Conservation (phyloP, 2,329 filamentous ascomycete genomes). For the Colletotrichum graminicola region DNA sequence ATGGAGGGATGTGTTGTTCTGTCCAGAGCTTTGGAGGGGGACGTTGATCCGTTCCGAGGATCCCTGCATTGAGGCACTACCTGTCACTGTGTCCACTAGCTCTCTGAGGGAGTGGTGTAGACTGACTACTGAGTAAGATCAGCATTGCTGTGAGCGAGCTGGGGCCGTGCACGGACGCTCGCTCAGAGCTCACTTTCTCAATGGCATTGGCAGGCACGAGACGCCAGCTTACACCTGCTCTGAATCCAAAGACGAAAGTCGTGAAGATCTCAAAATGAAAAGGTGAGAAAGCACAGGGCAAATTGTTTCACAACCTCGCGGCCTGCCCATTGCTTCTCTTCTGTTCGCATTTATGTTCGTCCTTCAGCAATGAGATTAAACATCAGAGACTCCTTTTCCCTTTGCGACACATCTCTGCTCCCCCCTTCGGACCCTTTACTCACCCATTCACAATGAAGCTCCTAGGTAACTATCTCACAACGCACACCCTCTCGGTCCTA, state of each 20-base stretch:
- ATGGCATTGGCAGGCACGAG: conserved; percentile 37
- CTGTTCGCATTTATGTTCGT: neutral
- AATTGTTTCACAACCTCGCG: conserved; percentile 28
- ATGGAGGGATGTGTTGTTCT: conserved; percentile 18
- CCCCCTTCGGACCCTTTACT: conserved; percentile 1
- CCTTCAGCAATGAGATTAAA: conserved; percentile 8
- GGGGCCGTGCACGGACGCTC: conserved; percentile 31
- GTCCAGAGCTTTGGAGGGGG: conserved; percentile 32
- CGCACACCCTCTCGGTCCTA: neutral
- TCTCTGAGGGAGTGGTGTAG: neutral
- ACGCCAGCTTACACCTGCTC: conserved; percentile 40
- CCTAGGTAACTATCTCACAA: conserved; percentile 36
- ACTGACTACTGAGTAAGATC: neutral
- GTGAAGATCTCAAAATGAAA: conserved; percentile 19
- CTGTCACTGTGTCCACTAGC: conserved; percentile 21
- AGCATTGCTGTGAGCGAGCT: conserved; percentile 12
- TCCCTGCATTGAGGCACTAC: conserved; percentile 8
- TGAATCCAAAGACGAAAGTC: conserved; percentile 18
- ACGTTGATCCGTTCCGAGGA: conserved; percentile 35
- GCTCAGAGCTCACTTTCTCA: conserved; percentile 22
- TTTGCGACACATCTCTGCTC: neutral
- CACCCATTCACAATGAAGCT: conserved; percentile 43
- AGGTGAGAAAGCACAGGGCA: conserved; percentile 40
- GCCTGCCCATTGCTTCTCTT: conserved; percentile 11
- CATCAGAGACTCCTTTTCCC: neutral